These are phyloP conservation scores for Chloromonas sp. DNA, from an alignment of 163 green algal genomes.

Conservation along the genomic window DNA sequence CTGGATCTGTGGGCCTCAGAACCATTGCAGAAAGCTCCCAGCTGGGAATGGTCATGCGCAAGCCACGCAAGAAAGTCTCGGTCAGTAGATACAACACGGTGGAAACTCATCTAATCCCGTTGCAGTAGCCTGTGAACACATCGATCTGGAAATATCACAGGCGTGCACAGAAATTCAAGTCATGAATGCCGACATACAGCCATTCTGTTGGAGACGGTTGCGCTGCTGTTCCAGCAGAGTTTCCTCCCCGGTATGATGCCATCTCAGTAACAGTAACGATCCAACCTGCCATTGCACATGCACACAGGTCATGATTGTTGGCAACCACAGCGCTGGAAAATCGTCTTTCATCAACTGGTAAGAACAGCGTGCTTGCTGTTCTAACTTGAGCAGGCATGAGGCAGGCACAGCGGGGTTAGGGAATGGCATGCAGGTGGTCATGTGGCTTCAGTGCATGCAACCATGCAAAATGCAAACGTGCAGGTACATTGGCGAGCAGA, in stretches of 20 bases:
- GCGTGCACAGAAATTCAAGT: background rate
- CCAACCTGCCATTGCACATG: conserved; percentile 1
- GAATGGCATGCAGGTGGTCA: too few relatives aligned
- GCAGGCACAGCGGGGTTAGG: background rate
- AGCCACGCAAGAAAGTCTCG: conserved; percentile 51
- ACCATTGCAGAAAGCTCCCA: too few relatives aligned
- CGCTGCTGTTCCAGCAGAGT: too few relatives aligned
- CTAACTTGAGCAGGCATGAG: background rate
- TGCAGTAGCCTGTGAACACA: background rate
- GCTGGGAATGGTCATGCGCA: background rate
- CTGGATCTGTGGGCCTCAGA: too few relatives aligned
- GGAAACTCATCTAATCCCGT: background rate
- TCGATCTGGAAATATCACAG: background rate
- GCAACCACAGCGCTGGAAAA: conserved; percentile 67
- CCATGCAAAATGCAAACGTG: background rate
- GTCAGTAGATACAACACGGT: background rate
- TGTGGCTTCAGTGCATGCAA: too few relatives aligned
- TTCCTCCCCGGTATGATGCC: too few relatives aligned
- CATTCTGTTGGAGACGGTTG: background rate
- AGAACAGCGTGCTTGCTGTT: background rate
- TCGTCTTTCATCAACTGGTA: conserved; percentile 71
- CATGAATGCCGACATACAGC: background rate
- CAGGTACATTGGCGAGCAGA: conserved; percentile 39
- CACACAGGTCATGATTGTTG: conserved; percentile 55
- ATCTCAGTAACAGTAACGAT: too few relatives aligned